A percentile compares a stretch with the other conserved stretches of the same genome.
Evolutionary conservation across 805 yeast genomes (phyloP).

Genomic region (Kodamaea nitidulidarum): DNA sequence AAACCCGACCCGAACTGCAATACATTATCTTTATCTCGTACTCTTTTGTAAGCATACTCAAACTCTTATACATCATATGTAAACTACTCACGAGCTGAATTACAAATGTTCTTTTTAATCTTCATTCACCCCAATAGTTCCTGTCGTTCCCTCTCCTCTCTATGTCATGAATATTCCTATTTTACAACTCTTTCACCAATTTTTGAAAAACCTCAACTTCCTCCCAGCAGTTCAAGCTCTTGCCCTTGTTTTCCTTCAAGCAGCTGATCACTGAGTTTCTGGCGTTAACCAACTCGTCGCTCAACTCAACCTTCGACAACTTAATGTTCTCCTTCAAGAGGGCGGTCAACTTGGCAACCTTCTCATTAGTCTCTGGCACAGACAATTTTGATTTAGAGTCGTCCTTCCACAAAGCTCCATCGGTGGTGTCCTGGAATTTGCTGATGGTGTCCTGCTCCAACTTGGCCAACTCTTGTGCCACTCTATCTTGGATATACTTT

Average conservation of each 20-base stretch:
- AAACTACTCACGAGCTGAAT: no score
- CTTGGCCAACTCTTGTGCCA: conserved; percentile 50
- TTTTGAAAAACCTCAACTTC: conserved; percentile 68
- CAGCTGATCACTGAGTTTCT: conserved; percentile 55
- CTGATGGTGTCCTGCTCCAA: conserved; percentile 51
- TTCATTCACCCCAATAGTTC: not conserved
- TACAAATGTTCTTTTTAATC: no score
- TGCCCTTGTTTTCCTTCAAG: conserved; percentile 57
- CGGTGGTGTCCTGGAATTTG: conserved; percentile 49
- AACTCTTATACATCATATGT: no score
- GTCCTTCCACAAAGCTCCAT: conserved; percentile 35
- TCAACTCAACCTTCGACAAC: conserved; percentile 28
- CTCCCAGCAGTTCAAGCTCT: conserved; percentile 77
- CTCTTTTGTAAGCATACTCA: no score
- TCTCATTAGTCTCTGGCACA: conserved; percentile 36
- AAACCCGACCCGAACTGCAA: no score
- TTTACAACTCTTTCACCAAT: conserved; percentile 45
- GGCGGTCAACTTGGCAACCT: conserved; percentile 33
- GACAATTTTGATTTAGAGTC: conserved; percentile 27
- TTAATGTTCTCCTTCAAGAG: conserved; percentile 32
- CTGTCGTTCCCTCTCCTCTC: not conserved
- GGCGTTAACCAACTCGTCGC: conserved; percentile 40
- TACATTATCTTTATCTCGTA: no score
- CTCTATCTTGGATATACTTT: conserved; percentile 61
- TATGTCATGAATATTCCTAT: not conserved